phyloP scores from a whole-genome alignment of 768 basidiomycete genomes.

The Flagelloscypha sp. region DNA sequence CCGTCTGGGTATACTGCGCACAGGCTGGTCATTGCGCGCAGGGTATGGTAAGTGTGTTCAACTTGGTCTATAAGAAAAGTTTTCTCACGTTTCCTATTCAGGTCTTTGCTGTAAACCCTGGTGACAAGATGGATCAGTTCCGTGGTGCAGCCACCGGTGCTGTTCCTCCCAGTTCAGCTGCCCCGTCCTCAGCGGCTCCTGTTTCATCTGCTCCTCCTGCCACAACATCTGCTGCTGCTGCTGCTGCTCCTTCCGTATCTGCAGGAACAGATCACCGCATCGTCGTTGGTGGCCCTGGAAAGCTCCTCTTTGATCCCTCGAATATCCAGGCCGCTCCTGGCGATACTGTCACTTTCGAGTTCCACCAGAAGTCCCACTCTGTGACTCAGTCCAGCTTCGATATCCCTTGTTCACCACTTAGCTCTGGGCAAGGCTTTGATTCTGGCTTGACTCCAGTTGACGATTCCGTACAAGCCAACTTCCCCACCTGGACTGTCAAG shows the following conservation, averaged over 20 bases:
- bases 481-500: conserved; percentile 45
- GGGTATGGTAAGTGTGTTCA: conserved; percentile 3
- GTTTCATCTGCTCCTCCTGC: conserved; percentile 16
- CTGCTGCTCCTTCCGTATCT: conserved; percentile 14
- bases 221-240: conserved; percentile 18
- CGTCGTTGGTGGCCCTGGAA: conserved; percentile 29
- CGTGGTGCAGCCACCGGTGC: conserved; percentile 39
- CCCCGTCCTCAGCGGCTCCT: conserved; percentile 14
- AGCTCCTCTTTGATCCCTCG: conserved; percentile 31
- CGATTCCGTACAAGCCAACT: conserved; percentile 28
- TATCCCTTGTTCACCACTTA: conserved; percentile 30
- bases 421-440: conserved; percentile 28
- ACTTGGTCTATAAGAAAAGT: background rate
- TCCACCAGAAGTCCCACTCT: conserved; percentile 34
- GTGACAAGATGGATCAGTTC: conserved; percentile 45
- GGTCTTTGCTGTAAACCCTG: conserved; percentile 63
- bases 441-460: conserved; percentile 44
- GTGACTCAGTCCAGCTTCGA: conserved; percentile 33
- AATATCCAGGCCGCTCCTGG: conserved; percentile 39
- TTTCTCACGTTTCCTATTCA: conserved; percentile 12
- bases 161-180: conserved; percentile 9
- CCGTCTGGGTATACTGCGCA: conserved; percentile 53
- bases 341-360: conserved; percentile 42
- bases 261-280: conserved; percentile 28
- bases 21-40: conserved; percentile 46